phyloP scores from a whole-genome alignment of 2,329 filamentous ascomycete genomes.

The Aureobasidium sp. region DNA sequence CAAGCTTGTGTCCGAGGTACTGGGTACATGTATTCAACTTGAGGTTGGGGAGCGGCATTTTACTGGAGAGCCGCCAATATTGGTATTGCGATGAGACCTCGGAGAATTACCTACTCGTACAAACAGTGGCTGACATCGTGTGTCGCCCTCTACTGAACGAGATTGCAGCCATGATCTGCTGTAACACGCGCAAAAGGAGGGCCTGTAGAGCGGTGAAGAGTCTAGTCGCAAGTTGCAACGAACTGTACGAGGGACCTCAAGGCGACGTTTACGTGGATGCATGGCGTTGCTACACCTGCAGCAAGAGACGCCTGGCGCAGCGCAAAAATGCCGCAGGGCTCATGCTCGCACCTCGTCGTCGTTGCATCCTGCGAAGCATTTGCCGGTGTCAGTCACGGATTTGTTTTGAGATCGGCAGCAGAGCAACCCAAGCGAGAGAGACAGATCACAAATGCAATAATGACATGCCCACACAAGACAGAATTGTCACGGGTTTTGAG shows the following conservation, averaged over 20 bases:
- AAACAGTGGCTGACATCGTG: neutral
- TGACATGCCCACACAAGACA: neutral
- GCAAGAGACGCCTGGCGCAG: neutral
- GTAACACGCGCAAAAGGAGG: neutral
- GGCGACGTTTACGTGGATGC: conserved; percentile 1
- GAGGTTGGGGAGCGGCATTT: conserved; percentile 1
- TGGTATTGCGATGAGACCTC: neutral
- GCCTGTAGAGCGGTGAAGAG: neutral
- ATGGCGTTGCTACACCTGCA: conserved; percentile 9
- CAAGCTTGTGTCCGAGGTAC: neutral
- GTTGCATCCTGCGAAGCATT: neutral
- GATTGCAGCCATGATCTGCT: neutral
- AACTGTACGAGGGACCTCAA: neutral
- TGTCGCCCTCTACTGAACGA: neutral
- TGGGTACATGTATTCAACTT: neutral
- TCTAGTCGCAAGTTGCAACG: neutral
- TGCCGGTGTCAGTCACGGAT: neutral
- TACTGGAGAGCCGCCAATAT: neutral
- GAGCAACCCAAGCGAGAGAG: neutral
- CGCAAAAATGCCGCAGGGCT: conserved; percentile 9
- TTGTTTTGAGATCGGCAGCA: neutral
- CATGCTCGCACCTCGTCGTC: neutral
- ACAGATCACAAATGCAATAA: conserved; percentile 2
- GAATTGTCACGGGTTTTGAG: conserved; percentile 1
- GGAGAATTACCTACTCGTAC: neutral